A percentile compares a stretch with the other conserved stretches of the same genome.
These are phyloP conservation scores for Amoebophrya sp. DNA, from an alignment of 169 alveolate species.

Conservation along the genomic window DNA sequence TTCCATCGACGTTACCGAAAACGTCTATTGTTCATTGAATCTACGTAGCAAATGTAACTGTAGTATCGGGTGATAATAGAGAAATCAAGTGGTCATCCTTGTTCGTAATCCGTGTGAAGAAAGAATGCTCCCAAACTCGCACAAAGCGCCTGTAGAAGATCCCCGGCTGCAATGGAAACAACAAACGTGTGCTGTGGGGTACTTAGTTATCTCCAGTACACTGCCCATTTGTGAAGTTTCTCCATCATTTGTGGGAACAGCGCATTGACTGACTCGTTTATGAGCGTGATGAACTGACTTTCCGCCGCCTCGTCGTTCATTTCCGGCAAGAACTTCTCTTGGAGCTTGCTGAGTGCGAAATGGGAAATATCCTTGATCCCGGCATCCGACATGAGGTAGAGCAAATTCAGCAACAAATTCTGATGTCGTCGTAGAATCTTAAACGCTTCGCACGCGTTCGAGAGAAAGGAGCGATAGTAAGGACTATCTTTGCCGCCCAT, in stretches of 20 bases:
- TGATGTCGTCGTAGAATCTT: slow-evolving; percentile 69
- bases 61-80: too few species aligned
- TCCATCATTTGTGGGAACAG: slow-evolving; percentile 80
- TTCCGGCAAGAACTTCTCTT: slow-evolving; percentile 74
- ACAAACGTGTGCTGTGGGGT: too few species aligned
- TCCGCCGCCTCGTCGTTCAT: slow-evolving; percentile 79
- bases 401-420: slow-evolving; percentile 65
- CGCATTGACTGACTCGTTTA: slow-evolving; percentile 78
- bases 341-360: slow-evolving; percentile 55
- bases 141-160: too few species aligned
- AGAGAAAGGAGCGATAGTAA: slow-evolving; percentile 47
- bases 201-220: slow-evolving; percentile 72
- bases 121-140: too few species aligned
- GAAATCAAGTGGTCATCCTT: too few species aligned
- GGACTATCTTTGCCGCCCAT: slow-evolving; percentile 68
- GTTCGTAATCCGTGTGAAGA: too few species aligned
- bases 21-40: too few species aligned
- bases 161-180: too few species aligned
- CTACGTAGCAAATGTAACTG: too few species aligned
- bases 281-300: slow-evolving; percentile 63
- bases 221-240: slow-evolving; percentile 77
- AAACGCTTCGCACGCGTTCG: slow-evolving; percentile 59
- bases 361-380: slow-evolving; percentile 67
- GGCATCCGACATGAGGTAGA: slow-evolving; percentile 82
- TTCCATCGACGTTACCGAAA: too few species aligned